Evolutionary conservation across 2,329 filamentous ascomycete species (phyloP), one percentile per base, ranked within the genome.

Genomic region (Xenoacremonium recifei): DNA sequence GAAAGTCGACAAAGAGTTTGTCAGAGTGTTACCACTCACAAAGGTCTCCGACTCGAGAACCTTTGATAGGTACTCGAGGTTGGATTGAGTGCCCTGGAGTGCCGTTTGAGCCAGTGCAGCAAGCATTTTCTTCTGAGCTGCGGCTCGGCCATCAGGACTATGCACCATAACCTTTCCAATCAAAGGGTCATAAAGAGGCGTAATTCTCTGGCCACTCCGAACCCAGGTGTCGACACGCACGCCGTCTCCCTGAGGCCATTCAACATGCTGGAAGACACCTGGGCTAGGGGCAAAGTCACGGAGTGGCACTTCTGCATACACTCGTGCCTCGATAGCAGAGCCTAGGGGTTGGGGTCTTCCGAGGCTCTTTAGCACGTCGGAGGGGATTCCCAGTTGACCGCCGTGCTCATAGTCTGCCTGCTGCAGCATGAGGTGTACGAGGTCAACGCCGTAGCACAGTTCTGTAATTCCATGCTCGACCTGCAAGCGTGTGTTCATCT

Each of bases 381-480:
- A 33, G 4, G 37, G 37, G 4, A 48, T 13, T 9, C 50, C 50
- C 5, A 37, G 37, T 13, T 42, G 35, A 0, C 44, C 47, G 9
- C 38, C 47, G 6, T 43, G 47, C 30, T 53, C 47, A 15, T 44
- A 43, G n/a, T 64, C 59, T 0, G 64, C 64, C 21, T 67, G 64
- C 12, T 39, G 47, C 15, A 69, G 49, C 67, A 70, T 69, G 18
- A 68, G 40, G 13, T 80, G 73, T 1, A 90, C 86, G 11, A 90
- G 69, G 55, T 89, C 86, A 39, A 87, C 76, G 1, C 79, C 81
- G 10, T 84, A 87, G 12, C 87, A 82, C 76, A 88, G 81, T 59
- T 90, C 86, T 0, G 86, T 89, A 6, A 89, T 83, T 0, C 85
- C 85, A 50, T 90, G 87, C 58, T 90, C 87, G 18, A 91, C 86